These are phyloP conservation scores for Russula brevipes DNA, from an alignment of 768 basidiomycete species.

Conservation along the genomic window DNA sequence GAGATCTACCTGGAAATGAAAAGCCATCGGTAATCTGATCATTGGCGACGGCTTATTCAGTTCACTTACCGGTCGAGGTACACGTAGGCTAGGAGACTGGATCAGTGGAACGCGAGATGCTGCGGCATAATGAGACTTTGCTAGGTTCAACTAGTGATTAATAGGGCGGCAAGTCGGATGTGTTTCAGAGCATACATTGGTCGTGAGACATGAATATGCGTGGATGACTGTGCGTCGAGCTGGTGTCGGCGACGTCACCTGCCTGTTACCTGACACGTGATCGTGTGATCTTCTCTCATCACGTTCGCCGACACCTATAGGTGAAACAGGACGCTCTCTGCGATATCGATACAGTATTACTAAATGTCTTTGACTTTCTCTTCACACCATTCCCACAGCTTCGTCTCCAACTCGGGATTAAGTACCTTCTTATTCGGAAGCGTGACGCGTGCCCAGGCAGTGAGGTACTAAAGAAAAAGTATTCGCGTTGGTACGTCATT, in stretches of 20 bases:
- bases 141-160: constrained; percentile 2
- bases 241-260: no score
- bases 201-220: constrained; percentile 7
- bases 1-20: constrained; percentile 57
- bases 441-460: constrained; percentile 29
- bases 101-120: constrained; percentile 78
- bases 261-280: no score
- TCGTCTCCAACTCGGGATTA: constrained; percentile 24
- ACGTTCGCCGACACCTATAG: no score
- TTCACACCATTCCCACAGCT: constrained; percentile 32
- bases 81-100: constrained; percentile 85
- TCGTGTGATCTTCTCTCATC: no score
- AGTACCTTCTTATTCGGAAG: constrained; percentile 17
- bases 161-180: neutral
- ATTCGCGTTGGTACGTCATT: neutral
- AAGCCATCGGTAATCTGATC: neutral
- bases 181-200: constrained; percentile 8
- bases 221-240: no score
- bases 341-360: neutral
- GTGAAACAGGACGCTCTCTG: no score
- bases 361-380: constrained; percentile 27
- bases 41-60: neutral
- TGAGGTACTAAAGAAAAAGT: constrained; percentile 25
- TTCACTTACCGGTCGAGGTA: constrained; percentile 66
- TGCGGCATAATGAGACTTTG: constrained; percentile 69